Evolutionary conservation across 164 flowering plant species (phyloP).

Genomic region (Protea cynaroides): DNA sequence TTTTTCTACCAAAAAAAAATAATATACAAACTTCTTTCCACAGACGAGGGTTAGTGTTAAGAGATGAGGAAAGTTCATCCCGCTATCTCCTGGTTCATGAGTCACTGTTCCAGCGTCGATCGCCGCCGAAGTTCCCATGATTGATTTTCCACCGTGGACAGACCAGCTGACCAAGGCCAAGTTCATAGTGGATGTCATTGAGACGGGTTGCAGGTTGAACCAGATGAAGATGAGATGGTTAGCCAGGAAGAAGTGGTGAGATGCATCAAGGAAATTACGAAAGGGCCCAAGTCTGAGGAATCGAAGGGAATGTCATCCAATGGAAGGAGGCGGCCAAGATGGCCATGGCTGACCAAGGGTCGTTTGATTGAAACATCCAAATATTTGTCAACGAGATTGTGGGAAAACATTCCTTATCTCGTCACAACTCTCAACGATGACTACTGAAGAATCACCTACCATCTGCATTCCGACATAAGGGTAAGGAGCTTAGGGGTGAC

Average conservation of each 20-base stretch:
- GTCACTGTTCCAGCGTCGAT: slow-evolving; percentile 27
- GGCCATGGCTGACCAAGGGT: slow-evolving; percentile 11
- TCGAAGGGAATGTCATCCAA: slow-evolving; percentile 10
- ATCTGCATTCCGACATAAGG: no score
- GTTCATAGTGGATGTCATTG: slow-evolving; percentile 15
- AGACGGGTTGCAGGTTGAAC: slow-evolving; percentile 8
- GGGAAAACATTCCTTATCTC: neutral
- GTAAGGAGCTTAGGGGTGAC: no score
- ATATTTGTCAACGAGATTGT: slow-evolving; percentile 2
- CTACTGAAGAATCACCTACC: no score
- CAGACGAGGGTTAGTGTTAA: no score
- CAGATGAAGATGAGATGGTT: slow-evolving; percentile 4
- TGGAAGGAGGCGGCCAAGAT: slow-evolving; percentile 15
- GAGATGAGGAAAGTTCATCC: no score
- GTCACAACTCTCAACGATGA: no score
- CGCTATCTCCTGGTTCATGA: slow-evolving; percentile 17
- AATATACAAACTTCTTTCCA: no score
- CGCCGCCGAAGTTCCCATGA: slow-evolving; percentile 16
- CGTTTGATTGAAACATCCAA: slow-evolving; percentile 13
- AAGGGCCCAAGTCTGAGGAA: slow-evolving; percentile 11
- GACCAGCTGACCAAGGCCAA: slow-evolving; percentile 22
- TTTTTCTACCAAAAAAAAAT: no score
- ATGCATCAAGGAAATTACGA: slow-evolving; percentile 13
- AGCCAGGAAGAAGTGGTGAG: slow-evolving; percentile 11
- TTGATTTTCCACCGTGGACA: slow-evolving; percentile 20